Conservation (phyloP, 192 early-diverging fungal genomes). For the Rhizophagus prolifer region DNA sequence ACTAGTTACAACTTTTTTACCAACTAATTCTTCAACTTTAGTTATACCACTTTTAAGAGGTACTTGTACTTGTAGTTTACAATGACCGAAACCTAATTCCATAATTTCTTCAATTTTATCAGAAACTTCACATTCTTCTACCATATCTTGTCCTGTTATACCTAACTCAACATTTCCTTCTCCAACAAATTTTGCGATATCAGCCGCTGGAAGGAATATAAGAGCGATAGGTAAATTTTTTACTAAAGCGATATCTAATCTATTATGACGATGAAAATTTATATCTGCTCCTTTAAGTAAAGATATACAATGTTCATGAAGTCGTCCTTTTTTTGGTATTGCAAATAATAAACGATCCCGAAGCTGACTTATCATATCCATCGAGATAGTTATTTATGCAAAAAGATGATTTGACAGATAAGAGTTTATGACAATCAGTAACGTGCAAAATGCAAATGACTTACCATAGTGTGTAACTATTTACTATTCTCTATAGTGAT, state of each 20-base stretch:
- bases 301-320: constrained; percentile 84
- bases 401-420: no score
- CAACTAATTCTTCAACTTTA: constrained; percentile 70
- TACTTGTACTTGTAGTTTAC: constrained; percentile 89
- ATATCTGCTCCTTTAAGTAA: constrained; percentile 91
- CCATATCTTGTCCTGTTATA: constrained; percentile 96
- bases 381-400: no score
- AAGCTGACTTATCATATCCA: constrained; percentile 63
- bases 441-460: no score
- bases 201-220: constrained; percentile 92
- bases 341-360: constrained; percentile 84
- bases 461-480: no score
- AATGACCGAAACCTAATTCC: constrained; percentile 89
- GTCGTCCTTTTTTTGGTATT: constrained; percentile 98
- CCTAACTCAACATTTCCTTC: constrained; percentile 96
- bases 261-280: constrained; percentile 89
- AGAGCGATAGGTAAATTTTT: constrained; percentile 92
- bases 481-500: no score
- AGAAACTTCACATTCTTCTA: constrained; percentile 74
- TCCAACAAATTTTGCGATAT: constrained; percentile 95
- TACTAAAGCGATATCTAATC: constrained; percentile 96
- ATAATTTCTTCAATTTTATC: constrained; percentile 70
- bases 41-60: constrained; percentile 58
- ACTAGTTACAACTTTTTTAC: constrained; percentile 92
- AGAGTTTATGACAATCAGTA: no score